Conservation (phyloP, 805 yeast species). For the Lachancea fermentati region DNA sequence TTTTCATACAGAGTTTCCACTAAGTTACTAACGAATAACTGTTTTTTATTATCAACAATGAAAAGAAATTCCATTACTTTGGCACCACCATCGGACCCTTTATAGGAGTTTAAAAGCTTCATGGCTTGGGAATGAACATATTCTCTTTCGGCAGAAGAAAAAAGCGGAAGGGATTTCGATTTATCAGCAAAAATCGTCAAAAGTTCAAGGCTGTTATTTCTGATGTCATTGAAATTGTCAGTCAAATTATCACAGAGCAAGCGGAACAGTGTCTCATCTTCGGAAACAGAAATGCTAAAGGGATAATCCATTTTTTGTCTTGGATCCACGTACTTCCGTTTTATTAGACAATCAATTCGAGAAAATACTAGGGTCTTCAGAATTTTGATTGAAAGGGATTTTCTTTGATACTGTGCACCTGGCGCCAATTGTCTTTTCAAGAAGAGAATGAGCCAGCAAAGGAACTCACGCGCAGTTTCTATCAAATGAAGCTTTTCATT, state of each 20-base stretch:
- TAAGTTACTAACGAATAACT: conserved; percentile 30
- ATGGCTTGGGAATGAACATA: conserved; percentile 24
- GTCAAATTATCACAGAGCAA: conserved; percentile 55
- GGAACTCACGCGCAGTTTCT: conserved; percentile 34
- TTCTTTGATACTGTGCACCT: conserved; percentile 51
- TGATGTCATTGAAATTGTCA: conserved; percentile 73
- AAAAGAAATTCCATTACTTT: conserved; percentile 51
- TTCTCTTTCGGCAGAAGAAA: conserved; percentile 7
- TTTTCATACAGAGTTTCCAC: conserved; percentile 32
- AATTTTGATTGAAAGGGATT: conserved; percentile 45
- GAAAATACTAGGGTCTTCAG: conserved; percentile 43
- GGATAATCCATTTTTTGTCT: conserved; percentile 45
- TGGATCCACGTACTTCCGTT: conserved; percentile 33
- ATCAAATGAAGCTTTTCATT: conserved; percentile 28
- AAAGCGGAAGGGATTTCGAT: neutral
- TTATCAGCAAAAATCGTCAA: conserved; percentile 35
- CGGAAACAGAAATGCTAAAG: conserved; percentile 41
- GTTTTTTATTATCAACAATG: conserved; percentile 28
- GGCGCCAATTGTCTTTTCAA: conserved; percentile 42
- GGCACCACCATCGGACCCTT: conserved; percentile 78
- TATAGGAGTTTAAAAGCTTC: conserved; percentile 40
- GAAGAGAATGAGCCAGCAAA: conserved; percentile 36
- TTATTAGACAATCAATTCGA: conserved; percentile 49
- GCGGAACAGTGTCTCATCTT: conserved; percentile 35
- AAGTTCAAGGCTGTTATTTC: conserved; percentile 45